Conservation (phyloP, 2,329 filamentous ascomycete genomes). For the Onygenales sp. region DNA sequence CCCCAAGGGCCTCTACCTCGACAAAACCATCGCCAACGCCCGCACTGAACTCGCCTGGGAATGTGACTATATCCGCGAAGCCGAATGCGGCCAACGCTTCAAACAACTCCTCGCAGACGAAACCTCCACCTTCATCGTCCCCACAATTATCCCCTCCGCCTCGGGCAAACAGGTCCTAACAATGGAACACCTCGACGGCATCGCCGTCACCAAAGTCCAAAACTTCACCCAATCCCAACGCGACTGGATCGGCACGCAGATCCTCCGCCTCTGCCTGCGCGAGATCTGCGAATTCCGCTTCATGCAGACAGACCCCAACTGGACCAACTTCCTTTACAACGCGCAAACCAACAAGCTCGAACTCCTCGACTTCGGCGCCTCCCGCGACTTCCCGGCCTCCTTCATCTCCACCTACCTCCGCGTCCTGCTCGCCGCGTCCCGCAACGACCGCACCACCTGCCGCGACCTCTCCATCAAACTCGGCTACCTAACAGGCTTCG, state of each 20-base stretch:
- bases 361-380: constrained; percentile 91
- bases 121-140: constrained; percentile 65
- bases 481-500: constrained; percentile 86
- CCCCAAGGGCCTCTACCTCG: constrained; percentile 83
- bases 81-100: constrained; percentile 69
- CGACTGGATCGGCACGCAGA: constrained; percentile 94
- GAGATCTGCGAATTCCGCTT: constrained; percentile 92
- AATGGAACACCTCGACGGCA: constrained; percentile 82
- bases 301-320: constrained; percentile 99
- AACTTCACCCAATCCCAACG: constrained; percentile 71
- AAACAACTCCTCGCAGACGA: constrained; percentile 67
- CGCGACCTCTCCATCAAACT: constrained; percentile 62
- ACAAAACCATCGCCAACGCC: constrained; percentile 96
- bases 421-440: constrained; percentile 70
- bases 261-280: constrained; percentile 80
- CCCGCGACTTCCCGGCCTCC: constrained; percentile 67
- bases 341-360: constrained; percentile 62
- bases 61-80: constrained; percentile 89
- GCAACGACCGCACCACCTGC: constrained; percentile 55
- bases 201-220: constrained; percentile 71
- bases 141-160: constrained; percentile 65
- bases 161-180: constrained; percentile 82
- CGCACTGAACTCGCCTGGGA: constrained; percentile 90
- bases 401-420: constrained; percentile 75
- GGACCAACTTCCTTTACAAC: constrained; percentile 98